Evolutionary conservation across 140 eudicot species (phyloP), one percentile per base, ranked within the genome.

Genomic region (Stevia rebaudiana): DNA sequence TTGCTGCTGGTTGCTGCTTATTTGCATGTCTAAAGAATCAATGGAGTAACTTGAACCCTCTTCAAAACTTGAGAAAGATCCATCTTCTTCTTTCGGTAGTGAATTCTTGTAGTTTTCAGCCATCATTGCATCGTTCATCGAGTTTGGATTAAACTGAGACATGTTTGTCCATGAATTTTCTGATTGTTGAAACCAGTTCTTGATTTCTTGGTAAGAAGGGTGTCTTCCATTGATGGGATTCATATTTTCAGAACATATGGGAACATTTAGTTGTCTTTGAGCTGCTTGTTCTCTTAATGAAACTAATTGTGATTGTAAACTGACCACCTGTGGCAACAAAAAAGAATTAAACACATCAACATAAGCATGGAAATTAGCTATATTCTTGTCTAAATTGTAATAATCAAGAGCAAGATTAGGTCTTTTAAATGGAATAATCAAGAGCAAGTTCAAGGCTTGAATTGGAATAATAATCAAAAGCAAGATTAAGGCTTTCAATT

Each of bases 231-330:
- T 70, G 18, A 18, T 52, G 47, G 78, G 75, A 68, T 77, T 80
- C 13, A 25, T 72, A 60, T 66, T 60, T 82, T 89, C 86, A 63
- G 74, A 43, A 59, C 37, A 55, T 36, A 59, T 61, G 56, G 84
- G 73, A 39, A 73, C 83, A 65, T 74, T 75, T 4, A 23, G 31
- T 63, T 53, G 47, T 70, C 74, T 69, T 63, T 84, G 94, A 23
- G 82, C 61, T 67, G 88, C 89, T 84, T 84, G 94, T 68, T 90
- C 94, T 78, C 70, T 87, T 50, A 90, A 73, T 30, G 88, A 69
- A 55, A 88, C 84, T 74, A 91, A 74, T 65, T 87, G 98, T 68
- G 89, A 80, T 79, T 91, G 98, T 52, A 91, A 72, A 66, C 75
- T 91, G 2, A 91, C 92, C 71, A 91, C 98, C 98, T 91, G 80